Evolutionary conservation across 2,329 filamentous ascomycete genomes (phyloP), one percentile per base, ranked within the genome.

Genomic region (Nemania abortiva): DNA sequence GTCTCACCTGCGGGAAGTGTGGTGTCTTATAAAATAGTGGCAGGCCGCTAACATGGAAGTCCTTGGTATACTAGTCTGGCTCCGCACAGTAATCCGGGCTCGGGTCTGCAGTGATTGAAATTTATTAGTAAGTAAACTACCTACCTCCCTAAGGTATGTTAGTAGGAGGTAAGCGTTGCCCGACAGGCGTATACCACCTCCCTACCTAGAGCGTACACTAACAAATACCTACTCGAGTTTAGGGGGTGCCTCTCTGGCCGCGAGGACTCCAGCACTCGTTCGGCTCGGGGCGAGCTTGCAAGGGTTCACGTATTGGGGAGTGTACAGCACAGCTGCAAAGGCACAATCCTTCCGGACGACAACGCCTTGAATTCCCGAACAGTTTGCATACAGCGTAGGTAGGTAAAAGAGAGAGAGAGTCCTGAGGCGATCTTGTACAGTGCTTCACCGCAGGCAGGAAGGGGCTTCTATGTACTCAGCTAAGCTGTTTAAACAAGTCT

Each of bases 61-160:
- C 15, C n/a, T n/a, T 47, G 42, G 6, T n/a, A 24, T 34, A 29
- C 53, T 39, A 52, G 45, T 18, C 6, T n/a, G 34, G 47, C 58
- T 53, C 65, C 53, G 52, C 59, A 66, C 65, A 63, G 58, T 66
- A 66, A 63, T 66, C 58, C 31, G 11, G 57, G 22, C 29, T 37
- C 37, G 27, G 20, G n/a, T 31, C 63, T 18, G 4, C n/a, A 54
- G 27, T 37, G 47, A 59, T 31, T 22, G 31, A 34, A 55, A 56
- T 11, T 29, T 22, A 56, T 66, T 62, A 62, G 39, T 59, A 61
- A 52, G 52, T 29, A 29, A 18, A 18, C 39, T 42, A 47, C 11
- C 2, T 20, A 47, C 42, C 42, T 45, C 31, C 31, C 9, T 34
- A 34, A 34, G 42, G 13, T 47, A 47, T 5, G 18, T n/a, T 52